Conservation (phyloP, 176 grass and related monocot species). For the Tillandsia leiboldiana region DNA sequence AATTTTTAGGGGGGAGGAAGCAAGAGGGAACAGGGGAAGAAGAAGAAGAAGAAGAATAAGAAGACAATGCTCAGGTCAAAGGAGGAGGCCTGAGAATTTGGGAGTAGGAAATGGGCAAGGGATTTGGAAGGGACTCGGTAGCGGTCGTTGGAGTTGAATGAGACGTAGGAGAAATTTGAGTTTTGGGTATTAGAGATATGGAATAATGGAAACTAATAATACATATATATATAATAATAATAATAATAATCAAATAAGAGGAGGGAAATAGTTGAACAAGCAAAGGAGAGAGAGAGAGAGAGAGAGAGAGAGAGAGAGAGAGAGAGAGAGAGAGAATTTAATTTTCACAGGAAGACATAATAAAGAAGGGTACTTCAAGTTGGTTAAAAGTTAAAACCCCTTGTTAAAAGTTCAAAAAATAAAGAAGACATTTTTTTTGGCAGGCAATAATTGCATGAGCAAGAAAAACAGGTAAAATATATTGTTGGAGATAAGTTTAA, state of each 20-base stretch:
- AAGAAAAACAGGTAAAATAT: constrained; percentile 9
- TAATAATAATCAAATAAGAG: neutral
- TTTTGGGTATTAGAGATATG: neutral
- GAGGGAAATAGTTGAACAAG: constrained; percentile 7
- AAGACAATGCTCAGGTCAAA: neutral
- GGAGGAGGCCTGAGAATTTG: neutral
- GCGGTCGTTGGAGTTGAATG: neutral
- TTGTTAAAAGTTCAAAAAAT: no score
- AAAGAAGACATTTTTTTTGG: no score
- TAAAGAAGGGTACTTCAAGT: no score
- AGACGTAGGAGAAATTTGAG: neutral
- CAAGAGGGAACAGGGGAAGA: neutral
- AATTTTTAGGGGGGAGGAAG: neutral
- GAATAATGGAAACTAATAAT: neutral
- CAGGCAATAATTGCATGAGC: no score
- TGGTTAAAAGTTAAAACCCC: no score
- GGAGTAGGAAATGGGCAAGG: neutral
- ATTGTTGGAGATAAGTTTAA: constrained; percentile 12
- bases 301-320: constrained; percentile 3
- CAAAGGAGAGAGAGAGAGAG: constrained; percentile 6
- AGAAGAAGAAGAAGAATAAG: neutral
- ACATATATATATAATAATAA: neutral
- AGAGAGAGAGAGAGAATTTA: constrained; percentile 1
- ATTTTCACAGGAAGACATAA: no score
- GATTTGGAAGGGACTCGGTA: neutral